phyloP scores from a whole-genome alignment of 495 filamentous ascomycete species.

The Rhypophila decipiens region DNA sequence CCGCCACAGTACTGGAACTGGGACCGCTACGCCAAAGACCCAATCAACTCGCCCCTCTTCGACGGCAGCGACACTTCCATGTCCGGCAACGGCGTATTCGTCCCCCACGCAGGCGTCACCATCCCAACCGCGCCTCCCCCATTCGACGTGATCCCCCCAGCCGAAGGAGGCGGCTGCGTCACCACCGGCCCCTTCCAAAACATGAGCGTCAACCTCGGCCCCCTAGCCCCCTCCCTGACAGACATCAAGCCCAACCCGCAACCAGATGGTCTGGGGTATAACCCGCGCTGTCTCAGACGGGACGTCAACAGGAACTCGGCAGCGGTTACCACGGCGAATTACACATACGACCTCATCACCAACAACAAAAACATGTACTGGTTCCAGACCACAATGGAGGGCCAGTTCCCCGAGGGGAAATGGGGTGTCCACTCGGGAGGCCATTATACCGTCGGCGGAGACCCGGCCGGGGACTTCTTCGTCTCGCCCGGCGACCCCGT shows the following conservation, averaged over 20 bases:
- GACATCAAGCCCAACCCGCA: slow-evolving; percentile 32
- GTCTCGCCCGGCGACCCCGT: slow-evolving; percentile 56
- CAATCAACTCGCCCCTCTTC: slow-evolving; percentile 18
- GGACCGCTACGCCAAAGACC: slow-evolving; percentile 21
- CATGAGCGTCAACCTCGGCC: slow-evolving; percentile 20
- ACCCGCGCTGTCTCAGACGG: slow-evolving; percentile 60
- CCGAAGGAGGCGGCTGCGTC: slow-evolving; percentile 60
- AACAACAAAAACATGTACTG: slow-evolving; percentile 36
- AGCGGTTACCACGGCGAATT: slow-evolving; percentile 31
- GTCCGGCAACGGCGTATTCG: slow-evolving; percentile 22
- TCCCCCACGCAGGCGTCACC: slow-evolving; percentile 19
- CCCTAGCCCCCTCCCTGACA: slow-evolving; percentile 31
- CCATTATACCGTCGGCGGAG: slow-evolving; percentile 43
- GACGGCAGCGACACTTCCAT: slow-evolving; percentile 24
- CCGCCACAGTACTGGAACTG: slow-evolving; percentile 21
- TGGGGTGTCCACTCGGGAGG: slow-evolving; percentile 58
- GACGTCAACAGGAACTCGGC: slow-evolving; percentile 52
- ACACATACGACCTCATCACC: slow-evolving; percentile 35
- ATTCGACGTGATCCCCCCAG: slow-evolving; percentile 31
- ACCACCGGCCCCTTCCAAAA: slow-evolving; percentile 52
- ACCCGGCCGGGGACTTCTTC: slow-evolving; percentile 48
- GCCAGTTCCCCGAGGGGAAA: slow-evolving; percentile 19
- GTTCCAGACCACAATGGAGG: slow-evolving; percentile 45
- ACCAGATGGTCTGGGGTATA: slow-evolving; percentile 35
- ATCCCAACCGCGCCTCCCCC: slow-evolving; percentile 18